A percentile compares a stretch with the other conserved stretches of the same genome.
Conservation (phyloP, 257 asterid genomes). For the Solanum habrochaites region DNA sequence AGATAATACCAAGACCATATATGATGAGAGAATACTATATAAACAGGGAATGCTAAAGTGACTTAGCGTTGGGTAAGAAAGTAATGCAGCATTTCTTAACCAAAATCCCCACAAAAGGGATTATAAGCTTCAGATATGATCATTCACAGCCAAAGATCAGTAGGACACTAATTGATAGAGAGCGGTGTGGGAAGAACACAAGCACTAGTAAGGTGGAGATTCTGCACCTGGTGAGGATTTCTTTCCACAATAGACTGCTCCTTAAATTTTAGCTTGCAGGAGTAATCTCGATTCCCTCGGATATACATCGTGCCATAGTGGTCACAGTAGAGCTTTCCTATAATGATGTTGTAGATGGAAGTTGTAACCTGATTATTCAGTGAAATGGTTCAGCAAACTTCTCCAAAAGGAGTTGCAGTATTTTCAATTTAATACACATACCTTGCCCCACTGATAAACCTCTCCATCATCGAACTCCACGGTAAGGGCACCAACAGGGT, state of each 20-base stretch:
- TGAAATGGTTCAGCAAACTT: neutral
- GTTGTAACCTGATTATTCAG: constrained; percentile 3
- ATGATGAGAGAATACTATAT: neutral
- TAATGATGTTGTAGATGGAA: constrained; percentile 9
- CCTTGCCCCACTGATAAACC: constrained; percentile 9
- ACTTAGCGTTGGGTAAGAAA: neutral
- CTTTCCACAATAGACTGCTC: constrained; percentile 8
- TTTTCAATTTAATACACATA: neutral
- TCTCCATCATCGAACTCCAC: constrained; percentile 12
- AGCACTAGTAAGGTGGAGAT: neutral
- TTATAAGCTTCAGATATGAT: neutral
- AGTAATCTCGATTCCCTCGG: constrained; percentile 4
- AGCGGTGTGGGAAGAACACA: neutral
- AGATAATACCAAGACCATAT: neutral
- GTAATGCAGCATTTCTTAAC: neutral
- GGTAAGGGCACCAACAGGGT: constrained; percentile 10
- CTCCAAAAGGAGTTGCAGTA: neutral
- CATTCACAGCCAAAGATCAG: neutral
- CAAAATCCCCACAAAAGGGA: neutral
- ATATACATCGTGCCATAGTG: constrained; percentile 7
- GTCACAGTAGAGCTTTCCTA: constrained; percentile 6
- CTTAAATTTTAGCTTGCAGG: constrained; percentile 6
- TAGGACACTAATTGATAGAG: neutral
- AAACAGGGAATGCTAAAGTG: neutral
- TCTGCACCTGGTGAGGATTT: constrained; percentile 6